A percentile compares a stretch with the other conserved stretches of the same genome.
Conservation (phyloP, 1,284 basidiomycete species). For the Ceratobasidium sp. region DNA sequence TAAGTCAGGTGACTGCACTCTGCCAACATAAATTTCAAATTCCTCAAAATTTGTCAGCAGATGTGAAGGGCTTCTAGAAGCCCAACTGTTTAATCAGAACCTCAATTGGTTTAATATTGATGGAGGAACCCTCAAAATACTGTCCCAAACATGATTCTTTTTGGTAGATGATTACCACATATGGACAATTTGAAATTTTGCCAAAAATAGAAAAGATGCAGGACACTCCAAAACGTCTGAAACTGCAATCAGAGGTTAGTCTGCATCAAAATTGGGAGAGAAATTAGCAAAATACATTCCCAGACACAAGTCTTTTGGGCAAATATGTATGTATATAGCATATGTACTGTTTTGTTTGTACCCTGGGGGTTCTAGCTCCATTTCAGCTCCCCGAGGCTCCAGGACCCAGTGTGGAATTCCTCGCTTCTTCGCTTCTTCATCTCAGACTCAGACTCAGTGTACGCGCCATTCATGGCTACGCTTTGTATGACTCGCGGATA, state of each 20-base stretch:
- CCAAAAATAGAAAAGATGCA: too few species aligned
- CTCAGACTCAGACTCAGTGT: too few species aligned
- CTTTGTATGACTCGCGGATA: too few species aligned
- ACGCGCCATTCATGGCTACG: too few species aligned
- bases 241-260: neutral
- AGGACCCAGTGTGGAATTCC: neutral
- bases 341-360: neutral
- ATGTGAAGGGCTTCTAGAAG: neutral
- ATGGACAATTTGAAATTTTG: too few species aligned
- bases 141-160: neutral
- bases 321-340: neutral
- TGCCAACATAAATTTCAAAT: slow-evolving; percentile 2
- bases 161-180: neutral
- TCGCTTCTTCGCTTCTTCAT: too few species aligned
- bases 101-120: neutral
- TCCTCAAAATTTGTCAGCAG: slow-evolving; percentile 6
- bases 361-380: neutral
- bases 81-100: neutral
- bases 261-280: neutral
- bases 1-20: neutral
- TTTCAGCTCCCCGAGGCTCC: neutral
- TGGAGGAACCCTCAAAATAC: slow-evolving; percentile 4
- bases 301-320: neutral
- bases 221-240: too few species aligned
- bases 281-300: neutral